phyloP scores from a whole-genome alignment of 805 yeast species.

The Yarrowia sp. region DNA sequence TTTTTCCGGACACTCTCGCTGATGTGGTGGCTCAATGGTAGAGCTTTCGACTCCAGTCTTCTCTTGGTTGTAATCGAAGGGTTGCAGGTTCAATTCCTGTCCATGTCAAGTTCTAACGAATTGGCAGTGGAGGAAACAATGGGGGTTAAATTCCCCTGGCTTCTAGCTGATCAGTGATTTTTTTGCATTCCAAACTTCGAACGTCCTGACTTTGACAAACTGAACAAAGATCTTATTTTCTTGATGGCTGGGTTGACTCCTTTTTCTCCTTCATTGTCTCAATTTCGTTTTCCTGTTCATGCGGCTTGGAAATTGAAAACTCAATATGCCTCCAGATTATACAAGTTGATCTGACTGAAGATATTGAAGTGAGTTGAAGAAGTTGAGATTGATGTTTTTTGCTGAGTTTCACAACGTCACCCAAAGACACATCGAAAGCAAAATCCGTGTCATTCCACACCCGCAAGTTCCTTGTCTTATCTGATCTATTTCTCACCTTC shows the following conservation, averaged over 20 bases:
- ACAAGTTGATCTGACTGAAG: not conserved
- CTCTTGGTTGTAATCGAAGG: slow-evolving; percentile 59
- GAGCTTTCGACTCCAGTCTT: slow-evolving; percentile 75
- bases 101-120: slow-evolving; percentile 59
- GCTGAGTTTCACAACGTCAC: not conserved
- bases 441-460: too few species aligned
- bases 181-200: not conserved
- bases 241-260: too few species aligned
- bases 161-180: slow-evolving; percentile 37
- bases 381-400: not conserved
- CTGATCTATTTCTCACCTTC: too few species aligned
- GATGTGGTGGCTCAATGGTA: slow-evolving; percentile 74
- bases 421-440: too few species aligned
- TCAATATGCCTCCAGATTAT: not conserved
- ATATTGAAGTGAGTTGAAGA: not conserved
- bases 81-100: slow-evolving; percentile 86
- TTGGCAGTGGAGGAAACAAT: slow-evolving; percentile 36
- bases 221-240: too few species aligned
- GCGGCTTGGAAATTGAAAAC: not conserved
- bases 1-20: not conserved
- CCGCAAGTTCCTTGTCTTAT: too few species aligned
- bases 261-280: not conserved
- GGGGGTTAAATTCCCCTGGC: slow-evolving; percentile 37
- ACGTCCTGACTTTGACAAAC: too few species aligned
- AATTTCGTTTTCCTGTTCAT: not conserved